Percentiles rank a stretch among this genome's conserved stretches.
phyloP scores from a whole-genome alignment of 106 monocot species.

The Allium cepa region DNA sequence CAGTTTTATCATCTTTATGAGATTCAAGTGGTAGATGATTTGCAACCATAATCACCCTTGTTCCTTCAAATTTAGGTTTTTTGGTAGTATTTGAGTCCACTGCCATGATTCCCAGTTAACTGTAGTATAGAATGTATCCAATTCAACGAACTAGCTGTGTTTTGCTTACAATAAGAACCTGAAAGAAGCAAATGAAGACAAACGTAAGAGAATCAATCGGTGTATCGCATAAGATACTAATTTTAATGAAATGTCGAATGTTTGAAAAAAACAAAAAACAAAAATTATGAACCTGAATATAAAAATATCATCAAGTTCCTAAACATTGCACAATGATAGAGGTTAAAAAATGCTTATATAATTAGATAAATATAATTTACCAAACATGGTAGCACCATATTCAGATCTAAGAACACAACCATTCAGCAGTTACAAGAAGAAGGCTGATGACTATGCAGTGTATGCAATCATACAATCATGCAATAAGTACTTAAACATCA shows the following conservation, averaged over 20 bases:
- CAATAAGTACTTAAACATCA: too few species aligned
- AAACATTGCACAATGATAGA: too few species aligned
- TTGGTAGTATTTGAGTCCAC: slow-evolving; percentile 13
- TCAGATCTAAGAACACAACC: too few species aligned
- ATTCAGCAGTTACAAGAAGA: too few species aligned
- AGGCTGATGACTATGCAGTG: too few species aligned
- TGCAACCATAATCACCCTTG: slow-evolving; percentile 35
- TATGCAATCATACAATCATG: too few species aligned
- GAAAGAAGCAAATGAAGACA: background rate
- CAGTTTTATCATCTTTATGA: slow-evolving; percentile 23
- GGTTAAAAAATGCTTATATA: too few species aligned
- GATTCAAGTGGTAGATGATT: slow-evolving; percentile 36
- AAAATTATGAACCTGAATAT: too few species aligned
- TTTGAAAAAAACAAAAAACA: too few species aligned
- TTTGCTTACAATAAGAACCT: slow-evolving; percentile 2
- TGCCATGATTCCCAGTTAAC: slow-evolving; percentile 17
- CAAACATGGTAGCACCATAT: too few species aligned
- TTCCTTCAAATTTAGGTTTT: background rate
- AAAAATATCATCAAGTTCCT: too few species aligned
- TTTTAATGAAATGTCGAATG: background rate
- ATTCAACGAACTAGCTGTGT: background rate
- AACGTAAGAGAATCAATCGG: background rate
- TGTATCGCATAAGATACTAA: background rate
- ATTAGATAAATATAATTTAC: too few species aligned
- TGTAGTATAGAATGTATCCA: background rate